Evolutionary conservation across 2,329 filamentous ascomycete species (phyloP), one percentile per base, ranked within the genome.

Genomic region (Sordariomycetes sp.): DNA sequence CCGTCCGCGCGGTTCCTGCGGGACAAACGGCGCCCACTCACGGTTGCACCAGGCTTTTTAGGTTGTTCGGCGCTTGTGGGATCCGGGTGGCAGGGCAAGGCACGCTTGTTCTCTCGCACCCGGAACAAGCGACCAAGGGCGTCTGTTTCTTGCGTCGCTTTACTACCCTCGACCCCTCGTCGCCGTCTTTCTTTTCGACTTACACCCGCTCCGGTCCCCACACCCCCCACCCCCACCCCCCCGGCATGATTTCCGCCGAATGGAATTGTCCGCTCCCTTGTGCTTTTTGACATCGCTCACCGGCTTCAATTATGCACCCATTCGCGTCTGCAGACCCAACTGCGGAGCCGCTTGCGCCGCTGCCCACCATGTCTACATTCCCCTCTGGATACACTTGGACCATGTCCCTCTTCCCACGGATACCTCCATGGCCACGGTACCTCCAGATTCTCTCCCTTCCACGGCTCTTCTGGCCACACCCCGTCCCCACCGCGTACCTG

Each of bases 1-100:
- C 55, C 55, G 55, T 56, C 55, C 55, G 39, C 55, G 55, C 55
- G 55, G 55, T 56, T 56, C 55, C 52, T 51, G 32, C 52, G 55
- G 55, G 55, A 56, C 20, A 45, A 17, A 17, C 28, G 22, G 24
- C 51, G 10, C 24, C 20, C 15, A 22, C 25, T 17, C 39, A 7
- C 39, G 20, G 22, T 36, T 48, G 51, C 55, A 52, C 55, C 20
- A 24, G 34, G 55, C 45, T 22, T 34, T 35, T 32, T 48, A 36
- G 25, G 39, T n/a, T 52, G 51, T 24, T 22, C 55, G 55, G 55
- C 55, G 55, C 55, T 56, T 56, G 55, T 56, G 52, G 34, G 48
- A 56, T 24, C 55, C 28, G 51, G 34, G 24, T 34, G 34, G 22
- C 39, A 45, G 51, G 20, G n/a, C 28, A 12, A 20, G 22, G 13